Percentiles rank a stretch among this genome's conserved stretches.
Evolutionary conservation across 2,329 filamentous ascomycete species (phyloP).

Genomic region (Ceratocystiopsis sp.): DNA sequence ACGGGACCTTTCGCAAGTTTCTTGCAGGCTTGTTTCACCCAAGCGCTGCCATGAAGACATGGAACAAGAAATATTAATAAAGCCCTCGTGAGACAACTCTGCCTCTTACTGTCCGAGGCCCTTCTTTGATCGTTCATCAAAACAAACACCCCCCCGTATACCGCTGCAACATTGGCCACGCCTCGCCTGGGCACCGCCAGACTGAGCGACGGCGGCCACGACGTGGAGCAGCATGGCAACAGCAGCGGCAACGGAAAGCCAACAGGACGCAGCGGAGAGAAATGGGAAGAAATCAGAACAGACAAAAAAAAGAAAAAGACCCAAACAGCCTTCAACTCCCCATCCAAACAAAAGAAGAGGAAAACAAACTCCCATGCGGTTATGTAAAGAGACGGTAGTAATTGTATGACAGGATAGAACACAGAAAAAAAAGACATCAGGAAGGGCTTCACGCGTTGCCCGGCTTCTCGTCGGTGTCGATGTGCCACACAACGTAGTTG

Average conservation of each 20-base stretch:
- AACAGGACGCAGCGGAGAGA: neutral
- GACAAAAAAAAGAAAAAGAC: neutral
- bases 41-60: too few species aligned
- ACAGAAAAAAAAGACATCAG: neutral
- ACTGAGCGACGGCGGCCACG: too few species aligned
- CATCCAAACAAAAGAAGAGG: constrained; percentile 1
- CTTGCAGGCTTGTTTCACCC: too few species aligned
- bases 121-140: too few species aligned
- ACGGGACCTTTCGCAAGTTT: too few species aligned
- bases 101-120: too few species aligned
- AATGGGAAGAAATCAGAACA: neutral
- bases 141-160: too few species aligned
- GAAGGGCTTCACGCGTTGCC: constrained; percentile 44
- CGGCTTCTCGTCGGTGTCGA: constrained; percentile 88
- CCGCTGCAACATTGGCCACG: too few species aligned
- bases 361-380: constrained; percentile 1
- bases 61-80: too few species aligned
- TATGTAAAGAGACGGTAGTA: neutral
- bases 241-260: neutral
- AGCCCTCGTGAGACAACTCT: too few species aligned
- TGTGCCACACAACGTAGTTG: constrained; percentile 98
- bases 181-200: too few species aligned
- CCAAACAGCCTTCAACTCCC: constrained; percentile 7
- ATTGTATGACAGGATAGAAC: neutral
- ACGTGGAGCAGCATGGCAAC: too few species aligned